phyloP scores from a whole-genome alignment of 2,329 filamentous ascomycete species.

The Beauveria scarabaeidicola region DNA sequence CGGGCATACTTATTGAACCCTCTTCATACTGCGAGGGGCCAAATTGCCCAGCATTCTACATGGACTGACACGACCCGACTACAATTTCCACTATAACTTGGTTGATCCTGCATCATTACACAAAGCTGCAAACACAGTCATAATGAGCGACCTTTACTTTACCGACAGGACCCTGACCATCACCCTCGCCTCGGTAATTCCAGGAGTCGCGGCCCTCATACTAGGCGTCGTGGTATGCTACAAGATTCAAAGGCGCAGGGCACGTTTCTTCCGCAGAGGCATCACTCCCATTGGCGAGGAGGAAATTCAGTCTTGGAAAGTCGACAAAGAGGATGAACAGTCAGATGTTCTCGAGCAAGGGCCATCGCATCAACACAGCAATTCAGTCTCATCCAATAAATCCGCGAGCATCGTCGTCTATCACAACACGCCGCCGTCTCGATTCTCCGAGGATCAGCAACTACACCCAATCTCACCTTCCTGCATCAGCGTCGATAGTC shows the following conservation, averaged over 20 bases:
- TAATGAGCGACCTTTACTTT: slow-evolving; percentile 1
- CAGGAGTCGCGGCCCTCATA: slow-evolving; percentile 31
- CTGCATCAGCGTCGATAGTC: slow-evolving; percentile 37
- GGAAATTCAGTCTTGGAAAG: slow-evolving; percentile 57
- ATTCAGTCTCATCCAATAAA: slow-evolving; percentile 32
- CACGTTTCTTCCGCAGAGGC: slow-evolving; percentile 42
- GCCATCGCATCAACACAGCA: slow-evolving; percentile 7
- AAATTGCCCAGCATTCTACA: not conserved
- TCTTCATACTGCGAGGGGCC: not conserved
- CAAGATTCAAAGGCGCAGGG: slow-evolving; percentile 30
- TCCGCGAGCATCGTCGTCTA: slow-evolving; percentile 49
- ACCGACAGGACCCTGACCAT: slow-evolving; percentile 30
- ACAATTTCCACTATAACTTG: not conserved
- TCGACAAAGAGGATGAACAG: slow-evolving; percentile 26
- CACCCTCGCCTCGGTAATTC: slow-evolving; percentile 42
- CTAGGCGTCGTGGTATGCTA: slow-evolving; percentile 29
- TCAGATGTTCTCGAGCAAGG: slow-evolving; percentile 17
- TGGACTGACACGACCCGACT: not conserved
- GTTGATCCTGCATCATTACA: not conserved
- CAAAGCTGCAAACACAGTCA: not conserved
- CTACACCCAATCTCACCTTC: slow-evolving; percentile 24
- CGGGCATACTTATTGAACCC: not conserved
- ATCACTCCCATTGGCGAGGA: slow-evolving; percentile 56
- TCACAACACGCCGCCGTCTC: slow-evolving; percentile 22
- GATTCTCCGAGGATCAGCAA: slow-evolving; percentile 21